A percentile compares a stretch with the other conserved stretches of the same genome.
These are phyloP conservation scores for Alternaria hordeiaustralica DNA, from an alignment of 2,329 filamentous ascomycete genomes.

Conservation along the genomic window DNA sequence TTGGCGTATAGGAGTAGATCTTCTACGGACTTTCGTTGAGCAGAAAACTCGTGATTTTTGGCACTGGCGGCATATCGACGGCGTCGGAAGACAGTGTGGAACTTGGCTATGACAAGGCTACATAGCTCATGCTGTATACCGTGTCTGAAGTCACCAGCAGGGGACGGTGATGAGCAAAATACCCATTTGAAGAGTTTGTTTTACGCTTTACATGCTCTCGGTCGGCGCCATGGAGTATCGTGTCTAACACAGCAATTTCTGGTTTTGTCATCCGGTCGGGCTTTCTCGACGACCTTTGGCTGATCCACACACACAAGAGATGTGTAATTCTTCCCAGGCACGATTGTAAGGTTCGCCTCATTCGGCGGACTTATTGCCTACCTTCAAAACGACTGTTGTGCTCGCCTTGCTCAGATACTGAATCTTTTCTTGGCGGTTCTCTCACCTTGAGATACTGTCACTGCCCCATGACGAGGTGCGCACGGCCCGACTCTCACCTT, in stretches of 20 bases:
- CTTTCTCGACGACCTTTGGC: background rate
- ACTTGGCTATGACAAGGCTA: background rate
- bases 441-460: background rate
- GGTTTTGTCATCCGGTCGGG: background rate
- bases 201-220: background rate
- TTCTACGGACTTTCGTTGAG: background rate
- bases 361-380: background rate
- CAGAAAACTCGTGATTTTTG: background rate
- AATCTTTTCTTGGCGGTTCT: background rate
- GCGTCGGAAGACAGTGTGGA: background rate
- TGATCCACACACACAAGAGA: background rate
- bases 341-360: background rate
- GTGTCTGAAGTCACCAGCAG: background rate
- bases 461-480: background rate
- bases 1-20: slow-evolving; percentile 62
- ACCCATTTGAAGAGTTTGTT: background rate
- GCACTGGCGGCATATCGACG: background rate
- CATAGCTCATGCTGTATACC: background rate
- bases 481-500: background rate
- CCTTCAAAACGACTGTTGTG: background rate
- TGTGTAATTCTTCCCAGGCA: background rate
- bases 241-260: background rate
- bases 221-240: background rate
- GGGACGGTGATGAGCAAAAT: background rate
- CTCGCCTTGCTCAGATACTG: background rate